These are phyloP conservation scores for Moesziomyces antarcticus DNA, from an alignment of 1,284 basidiomycete species.

Conservation along the genomic window DNA sequence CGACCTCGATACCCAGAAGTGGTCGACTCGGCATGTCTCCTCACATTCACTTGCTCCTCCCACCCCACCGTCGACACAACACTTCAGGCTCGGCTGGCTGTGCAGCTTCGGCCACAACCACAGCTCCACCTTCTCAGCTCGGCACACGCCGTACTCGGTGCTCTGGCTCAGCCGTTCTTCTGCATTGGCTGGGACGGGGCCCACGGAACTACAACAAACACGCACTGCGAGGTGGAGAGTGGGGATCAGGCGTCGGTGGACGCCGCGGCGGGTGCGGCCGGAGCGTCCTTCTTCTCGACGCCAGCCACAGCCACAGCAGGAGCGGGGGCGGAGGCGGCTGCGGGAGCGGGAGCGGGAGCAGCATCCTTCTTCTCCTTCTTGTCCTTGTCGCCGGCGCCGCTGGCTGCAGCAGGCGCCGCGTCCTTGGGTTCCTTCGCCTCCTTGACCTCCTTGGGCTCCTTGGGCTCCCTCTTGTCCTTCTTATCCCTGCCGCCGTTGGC, in stretches of 20 bases:
- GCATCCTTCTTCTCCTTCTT: slow-evolving; percentile 4
- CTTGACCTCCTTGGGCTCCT: slow-evolving; percentile 2
- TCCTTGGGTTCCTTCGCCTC: slow-evolving; percentile 1
- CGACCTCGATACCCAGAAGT: too few relatives aligned
- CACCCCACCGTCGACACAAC: too few relatives aligned
- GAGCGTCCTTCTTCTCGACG: slow-evolving; percentile 9
- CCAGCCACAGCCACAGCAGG: neutral
- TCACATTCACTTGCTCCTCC: too few relatives aligned
- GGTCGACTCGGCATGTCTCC: too few relatives aligned
- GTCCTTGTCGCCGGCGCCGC: neutral
- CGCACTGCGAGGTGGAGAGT: too few relatives aligned
- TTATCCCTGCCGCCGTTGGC: slow-evolving; percentile 12
- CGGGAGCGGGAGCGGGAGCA: too few relatives aligned
- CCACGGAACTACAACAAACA: neutral
- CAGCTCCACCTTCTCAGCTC: too few relatives aligned
- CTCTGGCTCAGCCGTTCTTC: neutral
- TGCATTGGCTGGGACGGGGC: neutral
- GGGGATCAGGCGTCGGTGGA: neutral
- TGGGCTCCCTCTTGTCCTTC: neutral
- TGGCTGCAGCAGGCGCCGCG: too few relatives aligned
- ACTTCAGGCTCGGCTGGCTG: too few relatives aligned
- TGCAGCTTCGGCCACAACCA: too few relatives aligned
- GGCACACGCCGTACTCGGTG: slow-evolving; percentile 1
- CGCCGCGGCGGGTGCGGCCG: neutral
- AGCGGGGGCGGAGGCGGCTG: too few relatives aligned